Evolutionary conservation across 306 rosid genomes (phyloP).

Genomic region (Cicer judaicum): DNA sequence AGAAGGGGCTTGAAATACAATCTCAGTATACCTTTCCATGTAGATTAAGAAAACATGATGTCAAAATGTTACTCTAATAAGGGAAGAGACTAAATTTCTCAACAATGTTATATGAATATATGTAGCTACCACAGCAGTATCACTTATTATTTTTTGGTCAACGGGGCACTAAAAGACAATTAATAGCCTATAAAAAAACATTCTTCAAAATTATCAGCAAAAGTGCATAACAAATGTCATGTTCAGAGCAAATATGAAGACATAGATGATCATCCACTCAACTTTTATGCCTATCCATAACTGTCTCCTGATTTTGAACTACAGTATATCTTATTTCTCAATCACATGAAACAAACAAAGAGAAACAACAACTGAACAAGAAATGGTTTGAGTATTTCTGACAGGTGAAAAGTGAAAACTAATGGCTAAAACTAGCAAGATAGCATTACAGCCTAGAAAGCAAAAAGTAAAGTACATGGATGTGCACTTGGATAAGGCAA

Average conservation of each 20-base stretch:
- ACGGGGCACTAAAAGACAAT: neutral
- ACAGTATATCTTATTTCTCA: neutral
- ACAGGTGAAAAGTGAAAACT: conserved; percentile 15
- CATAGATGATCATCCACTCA: neutral
- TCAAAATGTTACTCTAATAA: conserved; percentile 27
- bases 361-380: neutral
- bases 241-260: neutral
- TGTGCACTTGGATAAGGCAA: neutral
- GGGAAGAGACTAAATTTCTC: neutral
- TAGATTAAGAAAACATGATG: neutral
- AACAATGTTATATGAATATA: neutral
- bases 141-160: neutral
- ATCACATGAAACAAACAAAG: neutral
- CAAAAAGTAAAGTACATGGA: neutral
- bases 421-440: neutral
- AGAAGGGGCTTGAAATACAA: neutral
- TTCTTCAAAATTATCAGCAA: neutral
- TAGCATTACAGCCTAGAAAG: neutral
- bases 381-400: neutral
- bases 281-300: neutral
- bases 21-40: neutral
- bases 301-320: neutral
- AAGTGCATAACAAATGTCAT: neutral
- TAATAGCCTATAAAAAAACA: conserved; percentile 2
- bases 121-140: neutral